phyloP scores from a whole-genome alignment of 345 rosid species.

The Brassica juncea region DNA sequence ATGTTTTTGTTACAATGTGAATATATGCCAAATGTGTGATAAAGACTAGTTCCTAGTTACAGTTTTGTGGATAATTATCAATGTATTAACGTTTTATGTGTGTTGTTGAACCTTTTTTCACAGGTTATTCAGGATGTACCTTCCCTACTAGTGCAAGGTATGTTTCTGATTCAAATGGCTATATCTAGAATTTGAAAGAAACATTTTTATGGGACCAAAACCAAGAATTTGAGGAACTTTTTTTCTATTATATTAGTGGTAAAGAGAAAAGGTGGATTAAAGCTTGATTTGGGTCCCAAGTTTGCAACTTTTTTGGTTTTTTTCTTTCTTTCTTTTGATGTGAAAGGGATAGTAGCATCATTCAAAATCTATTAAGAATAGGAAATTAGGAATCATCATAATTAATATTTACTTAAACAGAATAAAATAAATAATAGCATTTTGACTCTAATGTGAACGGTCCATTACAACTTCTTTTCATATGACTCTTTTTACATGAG shows the following conservation, averaged over 20 bases:
- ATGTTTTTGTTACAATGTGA: slow-evolving; percentile 3
- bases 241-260: slow-evolving; percentile 24
- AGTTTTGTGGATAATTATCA: background rate
- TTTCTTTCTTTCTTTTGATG: slow-evolving; percentile 20
- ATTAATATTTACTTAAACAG: slow-evolving; percentile 5
- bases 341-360: slow-evolving; percentile 29
- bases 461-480: background rate
- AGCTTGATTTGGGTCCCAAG: slow-evolving; percentile 44
- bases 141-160: slow-evolving; percentile 47
- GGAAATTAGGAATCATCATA: slow-evolving; percentile 15
- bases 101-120: background rate
- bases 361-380: slow-evolving; percentile 18
- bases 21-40: slow-evolving; percentile 16
- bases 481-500: slow-evolving; percentile 3
- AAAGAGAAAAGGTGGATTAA: slow-evolving; percentile 28
- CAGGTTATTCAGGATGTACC: slow-evolving; percentile 45
- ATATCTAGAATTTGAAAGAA: slow-evolving; percentile 3
- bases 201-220: slow-evolving; percentile 31
- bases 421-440: background rate
- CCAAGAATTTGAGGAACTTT: slow-evolving; percentile 17
- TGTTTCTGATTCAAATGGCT: slow-evolving; percentile 30
- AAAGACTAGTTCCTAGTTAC: background rate
- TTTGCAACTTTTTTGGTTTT: slow-evolving; percentile 26
- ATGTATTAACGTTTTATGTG: background rate
- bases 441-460: slow-evolving; percentile 15